Base-by-base conservation (phyloP, 2,329 filamentous ascomycete species). In the Calycina herbarum region DNA sequence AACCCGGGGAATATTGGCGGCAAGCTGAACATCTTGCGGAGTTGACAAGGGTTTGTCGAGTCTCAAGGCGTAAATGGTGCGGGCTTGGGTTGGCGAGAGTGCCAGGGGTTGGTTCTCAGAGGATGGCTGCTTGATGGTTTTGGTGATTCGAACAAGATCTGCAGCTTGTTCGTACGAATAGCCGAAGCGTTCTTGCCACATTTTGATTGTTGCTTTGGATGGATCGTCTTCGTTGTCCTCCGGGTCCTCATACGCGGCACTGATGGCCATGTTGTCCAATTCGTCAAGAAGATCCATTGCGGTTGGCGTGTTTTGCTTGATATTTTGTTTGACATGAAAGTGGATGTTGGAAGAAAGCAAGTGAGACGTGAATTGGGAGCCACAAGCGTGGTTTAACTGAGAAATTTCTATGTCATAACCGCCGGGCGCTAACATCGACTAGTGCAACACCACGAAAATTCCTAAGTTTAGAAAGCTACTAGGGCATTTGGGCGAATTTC, bases 151-250 rank as follows among this genome's bases (percentile, higher is more conserved):
- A 42, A 64, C 57, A 15, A 61, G 5, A 51, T 64, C 45, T 64
- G 35, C 48, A 51, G 64, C 64, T 29, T 79, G 76, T 69, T 79
- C 78, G 65, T 79, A 80, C 1, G 76, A 74, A 64, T 79, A 66
- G 15, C 56, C 33, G 27, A 61, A 66, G 29, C 29, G 38, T 10
- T 64, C 29, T 33, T 64, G 64, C 56, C 40, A 66, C 31, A 20
- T 24, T 20, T 57, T 64, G 42, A 64, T 61, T 33, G 40, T 61
- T 33, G 27, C 42, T n/a, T 13, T 33, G n/a, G 51, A 56, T 24
- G 27, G 13, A 11, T 56, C 51, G 13, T 56, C 51, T 24, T 24
- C n/a, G 4, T 24, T 56, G 10, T 56, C 51, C 27, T 56, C 51
- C 10, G n/a, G 20, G 5, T 42, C 24, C 38, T 15, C 38, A 17